Base-by-base conservation (phyloP, 169 alveolate genomes). In the Plasmodium blacklocki region DNA sequence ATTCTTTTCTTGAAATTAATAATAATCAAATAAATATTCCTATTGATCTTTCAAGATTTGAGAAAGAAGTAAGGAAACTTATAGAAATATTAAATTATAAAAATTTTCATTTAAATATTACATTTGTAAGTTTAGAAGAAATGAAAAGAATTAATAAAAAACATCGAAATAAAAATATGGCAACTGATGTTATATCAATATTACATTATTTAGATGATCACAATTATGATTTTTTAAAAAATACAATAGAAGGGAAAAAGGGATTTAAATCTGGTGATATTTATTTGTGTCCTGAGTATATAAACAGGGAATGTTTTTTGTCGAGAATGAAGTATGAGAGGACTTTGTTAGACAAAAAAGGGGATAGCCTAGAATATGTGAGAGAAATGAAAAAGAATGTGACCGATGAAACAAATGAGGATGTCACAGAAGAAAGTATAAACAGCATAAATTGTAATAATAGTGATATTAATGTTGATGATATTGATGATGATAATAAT, bases 251-350 rank as follows among this genome's bases (percentile, higher is more conserved):
- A 9, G 83, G 60, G 1, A 68, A 23, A 12, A n/a, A 23, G 7
- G 3, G 50, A 3, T 39, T 54, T 23, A 80, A 72, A 54, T 50
- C 83, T 1, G 90, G 90, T 3, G 90, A 80, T 45, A 80, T 80
- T 52, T 80, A 67, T 43, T 68, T 80, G 43, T 80, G 90, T 47
- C 90, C 90, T 29, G 90, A 71, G 9, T 80, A 80, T 29, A 80
- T 80, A 67, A 66, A 60, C 39, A 80, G 7, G 32, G 90, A 80
- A 64, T 80, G 90, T 67, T 39, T 68, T 7, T 15, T 80, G 1
- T 68, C 90, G 5, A 67, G 54, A 50, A 47, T 80, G 19, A 80
- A 29, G 2, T 80, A 80, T 72, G 90, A 80, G 39, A 8, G 7
- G 1, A 45, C n/a, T 5, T 2, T 80, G 29, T 12, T 80, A 1